Evolutionary conservation across 139 green algal species (phyloP).

Genomic region (Chlorella sp.): DNA sequence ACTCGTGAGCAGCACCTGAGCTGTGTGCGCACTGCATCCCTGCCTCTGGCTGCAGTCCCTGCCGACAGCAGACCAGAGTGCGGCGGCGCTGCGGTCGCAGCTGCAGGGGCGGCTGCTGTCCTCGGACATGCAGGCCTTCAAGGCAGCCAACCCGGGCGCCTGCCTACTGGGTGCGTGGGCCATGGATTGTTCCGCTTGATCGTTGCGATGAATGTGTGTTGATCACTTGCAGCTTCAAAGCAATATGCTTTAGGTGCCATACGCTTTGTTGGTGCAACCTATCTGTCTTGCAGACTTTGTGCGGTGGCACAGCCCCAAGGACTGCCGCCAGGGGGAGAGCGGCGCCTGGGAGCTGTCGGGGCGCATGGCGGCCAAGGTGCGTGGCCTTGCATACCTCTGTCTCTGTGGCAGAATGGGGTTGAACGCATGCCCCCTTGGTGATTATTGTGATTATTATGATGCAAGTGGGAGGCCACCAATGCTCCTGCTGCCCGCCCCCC

Average conservation of each 20-base stretch:
- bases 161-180: slow-evolving; percentile 49
- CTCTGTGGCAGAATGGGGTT: no score
- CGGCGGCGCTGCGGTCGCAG: slow-evolving; percentile 37
- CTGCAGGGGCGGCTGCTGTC: slow-evolving; percentile 66
- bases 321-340: slow-evolving; percentile 54
- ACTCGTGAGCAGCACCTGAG: no score
- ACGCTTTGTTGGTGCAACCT: no score
- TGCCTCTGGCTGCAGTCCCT: not conserved
- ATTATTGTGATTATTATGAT: no score
- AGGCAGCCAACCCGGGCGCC: slow-evolving; percentile 89
- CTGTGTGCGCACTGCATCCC: no score
- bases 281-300: slow-evolving; percentile 79
- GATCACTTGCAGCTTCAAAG: no score
- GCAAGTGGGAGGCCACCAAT: no score
- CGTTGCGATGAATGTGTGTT: no score
- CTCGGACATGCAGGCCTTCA: slow-evolving; percentile 93
- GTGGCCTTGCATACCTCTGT: no score
- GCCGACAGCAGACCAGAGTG: slow-evolving; percentile 47
- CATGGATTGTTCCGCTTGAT: no score
- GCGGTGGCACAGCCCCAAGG: slow-evolving; percentile 80
- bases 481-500: not conserved
- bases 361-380: slow-evolving; percentile 46
- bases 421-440: no score
- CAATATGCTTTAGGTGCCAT: no score
- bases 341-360: slow-evolving; percentile 39